Evolutionary conservation across 495 filamentous ascomycete species (phyloP), one percentile per base, ranked within the genome.

Genomic region (Glutinoglossum americanum): DNA sequence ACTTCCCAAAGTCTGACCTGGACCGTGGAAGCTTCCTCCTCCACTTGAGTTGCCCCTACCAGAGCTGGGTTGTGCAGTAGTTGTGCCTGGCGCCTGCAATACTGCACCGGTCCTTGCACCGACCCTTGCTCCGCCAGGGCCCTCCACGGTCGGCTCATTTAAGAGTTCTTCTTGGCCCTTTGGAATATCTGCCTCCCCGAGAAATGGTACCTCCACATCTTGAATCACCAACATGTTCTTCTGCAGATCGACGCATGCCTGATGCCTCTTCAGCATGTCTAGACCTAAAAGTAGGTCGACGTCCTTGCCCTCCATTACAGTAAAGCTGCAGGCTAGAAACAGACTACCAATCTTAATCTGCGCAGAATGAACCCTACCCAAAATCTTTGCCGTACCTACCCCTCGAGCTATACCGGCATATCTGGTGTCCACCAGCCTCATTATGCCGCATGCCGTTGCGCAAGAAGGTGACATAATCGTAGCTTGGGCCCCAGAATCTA

Each of bases 231-330:
- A 76, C 32, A 79, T 81, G 59, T 84, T 82, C 64, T 80, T 81
- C 60, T 76, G 73, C 9, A 99, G 78, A 64, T 99, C 93, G 61
- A 99, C 87, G 59, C 76, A 85, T 3, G 90, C 92, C 69, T 94
- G 90, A 67, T 95, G 86, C 32, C 93, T 78, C 68, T 88, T 94
- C 54, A 97, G 72, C 85, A 99, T 99, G 66, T 99, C 92, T 49
- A 99, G 72, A 6, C 92, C 92, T 11, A 99, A 75, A 8, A 99
- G 77, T 11, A 99, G 73, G 63, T 97, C 92, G n/a, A 97, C 92
- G 59, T 85, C 81, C 69, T 97, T 99, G 37, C 92, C 92, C 70
- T 99, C 92, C 92, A 99, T 96, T 61, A 99, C 92, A n/a, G 93
- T 97, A 69, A 99, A 99, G 53, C 84, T 85, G 73, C 89, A 96